Percentiles rank a stretch among this genome's conserved stretches.
These are phyloP conservation scores for Phylloporus sp. DNA, from an alignment of 768 basidiomycete species.

Conservation along the genomic window DNA sequence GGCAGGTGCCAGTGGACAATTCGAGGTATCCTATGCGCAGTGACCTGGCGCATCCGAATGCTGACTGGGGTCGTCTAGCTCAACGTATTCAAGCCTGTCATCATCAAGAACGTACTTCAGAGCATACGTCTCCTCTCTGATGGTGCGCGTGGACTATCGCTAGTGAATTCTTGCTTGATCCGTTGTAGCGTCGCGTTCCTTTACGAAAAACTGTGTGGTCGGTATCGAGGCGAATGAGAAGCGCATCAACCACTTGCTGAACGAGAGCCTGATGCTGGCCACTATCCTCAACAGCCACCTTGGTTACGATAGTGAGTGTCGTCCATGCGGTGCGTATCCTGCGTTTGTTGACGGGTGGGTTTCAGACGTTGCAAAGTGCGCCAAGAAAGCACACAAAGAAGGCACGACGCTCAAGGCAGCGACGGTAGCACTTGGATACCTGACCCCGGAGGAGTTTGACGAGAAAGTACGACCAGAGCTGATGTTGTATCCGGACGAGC, in stretches of 20 bases:
- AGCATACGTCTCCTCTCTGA: slow-evolving; percentile 92
- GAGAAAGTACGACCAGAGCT: slow-evolving; percentile 87
- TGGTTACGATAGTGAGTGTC: slow-evolving; percentile 89
- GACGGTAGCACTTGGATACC: slow-evolving; percentile 79
- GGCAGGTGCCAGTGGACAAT: slow-evolving; percentile 93
- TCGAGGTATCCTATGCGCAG: slow-evolving; percentile 63
- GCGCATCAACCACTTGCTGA: slow-evolving; percentile 81
- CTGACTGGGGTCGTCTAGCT: slow-evolving; percentile 45
- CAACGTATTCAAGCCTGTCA: slow-evolving; percentile 99
- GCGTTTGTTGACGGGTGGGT: slow-evolving; percentile 8
- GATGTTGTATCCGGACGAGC: slow-evolving; percentile 76
- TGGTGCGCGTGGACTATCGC: slow-evolving; percentile 45
- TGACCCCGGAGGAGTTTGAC: slow-evolving; percentile 92
- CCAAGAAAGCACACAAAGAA: slow-evolving; percentile 99
- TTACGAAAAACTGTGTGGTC: slow-evolving; percentile 95
- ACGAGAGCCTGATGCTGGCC: slow-evolving; percentile 97
- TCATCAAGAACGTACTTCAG: slow-evolving; percentile 96
- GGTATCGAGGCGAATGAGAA: slow-evolving; percentile 97
- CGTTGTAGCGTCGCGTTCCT: slow-evolving; percentile 72
- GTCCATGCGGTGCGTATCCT: background rate
- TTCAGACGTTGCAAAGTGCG: slow-evolving; percentile 93
- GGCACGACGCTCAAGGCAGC: slow-evolving; percentile 96
- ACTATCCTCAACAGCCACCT: slow-evolving; percentile 95
- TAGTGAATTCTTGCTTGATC: slow-evolving; percentile 7
- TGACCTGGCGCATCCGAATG: slow-evolving; percentile 4